These are phyloP conservation scores for Suillus clintonianus DNA, from an alignment of 768 basidiomycete species.

Conservation along the genomic window DNA sequence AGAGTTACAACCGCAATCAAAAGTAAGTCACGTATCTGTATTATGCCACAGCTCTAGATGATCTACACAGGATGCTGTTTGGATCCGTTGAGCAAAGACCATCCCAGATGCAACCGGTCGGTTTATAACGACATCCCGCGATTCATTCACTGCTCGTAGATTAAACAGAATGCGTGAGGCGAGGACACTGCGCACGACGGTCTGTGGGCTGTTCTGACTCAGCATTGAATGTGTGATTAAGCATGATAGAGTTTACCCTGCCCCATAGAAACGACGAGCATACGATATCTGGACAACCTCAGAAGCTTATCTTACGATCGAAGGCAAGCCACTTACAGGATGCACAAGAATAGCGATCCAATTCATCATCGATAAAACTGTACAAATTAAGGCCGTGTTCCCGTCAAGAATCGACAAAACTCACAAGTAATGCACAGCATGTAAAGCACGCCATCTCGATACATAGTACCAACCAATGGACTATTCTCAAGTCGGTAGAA, in stretches of 20 bases:
- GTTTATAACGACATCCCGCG: not conserved
- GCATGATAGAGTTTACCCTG: not conserved
- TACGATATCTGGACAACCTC: not conserved
- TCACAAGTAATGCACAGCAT: no score
- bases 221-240: not conserved
- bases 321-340: not conserved
- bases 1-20: no score
- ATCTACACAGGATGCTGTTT: no score
- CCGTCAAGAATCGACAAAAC: no score
- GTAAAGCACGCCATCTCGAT: not conserved
- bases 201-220: not conserved
- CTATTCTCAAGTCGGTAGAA: not conserved
- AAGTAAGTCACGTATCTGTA: no score
- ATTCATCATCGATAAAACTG: not conserved
- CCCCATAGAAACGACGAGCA: not conserved
- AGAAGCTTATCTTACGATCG: not conserved
- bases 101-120: no score
- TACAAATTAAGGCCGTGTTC: no score
- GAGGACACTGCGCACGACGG: slow-evolving; percentile 6
- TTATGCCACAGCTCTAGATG: no score
- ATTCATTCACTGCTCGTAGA: slow-evolving; percentile 1
- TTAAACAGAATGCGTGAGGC: slow-evolving; percentile 11
- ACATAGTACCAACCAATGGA: not conserved
- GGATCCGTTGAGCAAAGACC: no score
- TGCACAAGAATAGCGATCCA: not conserved